Evolutionary conservation across 192 early-diverging fungal genomes (phyloP).

Genomic region (Chytriomyces hyalinus): DNA sequence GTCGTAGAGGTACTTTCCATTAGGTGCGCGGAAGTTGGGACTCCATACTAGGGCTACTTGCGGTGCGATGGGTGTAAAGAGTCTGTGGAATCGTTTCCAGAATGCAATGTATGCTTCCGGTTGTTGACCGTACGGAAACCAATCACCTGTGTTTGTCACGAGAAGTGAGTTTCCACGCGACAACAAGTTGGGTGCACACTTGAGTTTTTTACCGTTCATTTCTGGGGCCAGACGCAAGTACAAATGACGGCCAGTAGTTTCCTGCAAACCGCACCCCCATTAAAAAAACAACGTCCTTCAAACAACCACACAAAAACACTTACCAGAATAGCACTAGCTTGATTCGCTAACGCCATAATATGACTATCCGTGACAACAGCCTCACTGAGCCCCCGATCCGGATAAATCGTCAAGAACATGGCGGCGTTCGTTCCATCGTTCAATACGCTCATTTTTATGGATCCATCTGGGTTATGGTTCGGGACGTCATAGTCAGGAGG

Average conservation of each 20-base stretch:
- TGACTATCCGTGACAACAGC: conserved; percentile 6
- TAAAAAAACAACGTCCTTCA: background rate
- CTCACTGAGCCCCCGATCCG: background rate
- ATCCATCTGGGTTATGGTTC: conserved; percentile 29
- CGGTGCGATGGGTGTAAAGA: background rate
- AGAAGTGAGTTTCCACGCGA: background rate
- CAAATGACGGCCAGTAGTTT: conserved; percentile 14
- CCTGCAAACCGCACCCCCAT: background rate
- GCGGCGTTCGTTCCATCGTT: conserved; percentile 33
- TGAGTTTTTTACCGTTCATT: conserved; percentile 30
- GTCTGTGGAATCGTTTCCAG: conserved; percentile 20
- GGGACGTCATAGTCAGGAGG: conserved; percentile 12
- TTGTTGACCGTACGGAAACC: conserved; percentile 27
- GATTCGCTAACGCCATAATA: conserved; percentile 13
- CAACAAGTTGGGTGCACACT: background rate
- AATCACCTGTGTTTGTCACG: background rate
- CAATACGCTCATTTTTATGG: conserved; percentile 21
- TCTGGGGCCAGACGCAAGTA: conserved; percentile 36
- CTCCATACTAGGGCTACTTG: conserved; percentile 14
- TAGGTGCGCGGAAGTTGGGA: conserved; percentile 14
- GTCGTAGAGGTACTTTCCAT: conserved; percentile 24
- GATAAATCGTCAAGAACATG: conserved; percentile 35
- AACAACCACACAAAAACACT: background rate
- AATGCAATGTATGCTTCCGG: conserved; percentile 5
- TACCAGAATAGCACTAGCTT: background rate